phyloP scores from a whole-genome alignment of 352 stramenopile genomes.

The Pythium brachiatum region DNA sequence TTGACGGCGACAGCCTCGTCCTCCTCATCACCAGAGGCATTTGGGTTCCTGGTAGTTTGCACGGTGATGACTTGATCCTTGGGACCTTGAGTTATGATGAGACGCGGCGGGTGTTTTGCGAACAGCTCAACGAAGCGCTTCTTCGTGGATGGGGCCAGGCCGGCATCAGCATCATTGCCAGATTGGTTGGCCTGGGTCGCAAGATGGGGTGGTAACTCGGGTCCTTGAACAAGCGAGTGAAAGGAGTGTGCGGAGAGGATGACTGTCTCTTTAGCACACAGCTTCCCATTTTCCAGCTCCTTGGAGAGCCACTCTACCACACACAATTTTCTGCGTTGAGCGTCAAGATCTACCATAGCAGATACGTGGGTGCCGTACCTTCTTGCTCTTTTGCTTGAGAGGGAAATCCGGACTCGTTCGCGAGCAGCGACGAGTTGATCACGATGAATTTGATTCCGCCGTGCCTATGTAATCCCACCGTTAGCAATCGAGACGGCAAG shows the following conservation, averaged over 20 bases:
- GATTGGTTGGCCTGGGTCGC: background rate
- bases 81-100: slow-evolving; percentile 23
- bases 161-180: slow-evolving; percentile 27
- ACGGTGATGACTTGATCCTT: slow-evolving; percentile 36
- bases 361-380: slow-evolving; percentile 28
- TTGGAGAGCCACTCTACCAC: slow-evolving; percentile 65
- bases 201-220: slow-evolving; percentile 23
- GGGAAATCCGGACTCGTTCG: slow-evolving; percentile 24
- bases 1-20: slow-evolving; percentile 33
- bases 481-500: background rate
- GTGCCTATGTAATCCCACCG: slow-evolving; percentile 33
- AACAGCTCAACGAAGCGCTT: slow-evolving; percentile 20
- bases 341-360: background rate
- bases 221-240: slow-evolving; percentile 23
- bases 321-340: background rate
- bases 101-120: slow-evolving; percentile 11
- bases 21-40: slow-evolving; percentile 28
- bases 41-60: slow-evolving; percentile 25
- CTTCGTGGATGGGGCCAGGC: background rate
- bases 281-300: slow-evolving; percentile 78
- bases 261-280: slow-evolving; percentile 66
- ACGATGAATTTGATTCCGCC: slow-evolving; percentile 81
- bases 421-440: slow-evolving; percentile 52
- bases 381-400: slow-evolving; percentile 45
- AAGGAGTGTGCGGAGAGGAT: slow-evolving; percentile 41